A percentile compares a stretch with the other conserved stretches of the same genome.
Conservation (phyloP, 106 monocot species). For the Phalaenopsis aphrodite region DNA sequence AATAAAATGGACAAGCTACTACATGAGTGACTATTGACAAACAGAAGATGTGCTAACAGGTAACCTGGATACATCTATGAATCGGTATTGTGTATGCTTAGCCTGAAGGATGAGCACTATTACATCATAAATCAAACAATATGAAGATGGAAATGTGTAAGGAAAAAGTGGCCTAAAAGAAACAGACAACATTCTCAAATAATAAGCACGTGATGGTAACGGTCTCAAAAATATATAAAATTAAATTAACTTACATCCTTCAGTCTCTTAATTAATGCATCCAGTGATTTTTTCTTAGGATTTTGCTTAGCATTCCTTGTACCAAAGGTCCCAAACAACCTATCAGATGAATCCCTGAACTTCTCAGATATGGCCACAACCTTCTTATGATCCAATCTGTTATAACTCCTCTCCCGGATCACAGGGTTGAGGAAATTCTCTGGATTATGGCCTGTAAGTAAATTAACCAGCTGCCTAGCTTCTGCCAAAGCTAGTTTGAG, state of each 20-base stretch:
- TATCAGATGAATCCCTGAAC: slow-evolving; percentile 85
- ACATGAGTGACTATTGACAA: background rate
- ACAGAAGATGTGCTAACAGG: background rate
- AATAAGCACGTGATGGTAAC: background rate
- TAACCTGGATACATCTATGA: background rate
- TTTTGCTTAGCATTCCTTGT: slow-evolving; percentile 57
- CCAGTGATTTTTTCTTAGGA: slow-evolving; percentile 85
- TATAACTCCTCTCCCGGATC: slow-evolving; percentile 85
- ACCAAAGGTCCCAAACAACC: slow-evolving; percentile 79
- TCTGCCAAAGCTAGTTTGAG: slow-evolving; percentile 59
- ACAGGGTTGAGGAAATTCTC: slow-evolving; percentile 91
- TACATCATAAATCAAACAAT: background rate
- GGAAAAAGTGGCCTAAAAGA: background rate
- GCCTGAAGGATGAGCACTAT: background rate
- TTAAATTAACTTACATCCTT: slow-evolving; percentile 59
- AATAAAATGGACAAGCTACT: background rate
- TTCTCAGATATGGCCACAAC: slow-evolving; percentile 75
- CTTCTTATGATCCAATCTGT: slow-evolving; percentile 87
- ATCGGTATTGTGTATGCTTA: background rate
- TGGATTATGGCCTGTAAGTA: slow-evolving; percentile 77
- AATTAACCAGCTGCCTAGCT: slow-evolving; percentile 85
- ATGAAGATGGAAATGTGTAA: background rate
- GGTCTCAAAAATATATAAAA: slow-evolving; percentile 9
- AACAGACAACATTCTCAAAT: background rate
- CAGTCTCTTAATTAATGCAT: slow-evolving; percentile 86